These are phyloP conservation scores for Tylopilus orsonianus DNA, from an alignment of 1,284 basidiomycete genomes.

Conservation along the genomic window DNA sequence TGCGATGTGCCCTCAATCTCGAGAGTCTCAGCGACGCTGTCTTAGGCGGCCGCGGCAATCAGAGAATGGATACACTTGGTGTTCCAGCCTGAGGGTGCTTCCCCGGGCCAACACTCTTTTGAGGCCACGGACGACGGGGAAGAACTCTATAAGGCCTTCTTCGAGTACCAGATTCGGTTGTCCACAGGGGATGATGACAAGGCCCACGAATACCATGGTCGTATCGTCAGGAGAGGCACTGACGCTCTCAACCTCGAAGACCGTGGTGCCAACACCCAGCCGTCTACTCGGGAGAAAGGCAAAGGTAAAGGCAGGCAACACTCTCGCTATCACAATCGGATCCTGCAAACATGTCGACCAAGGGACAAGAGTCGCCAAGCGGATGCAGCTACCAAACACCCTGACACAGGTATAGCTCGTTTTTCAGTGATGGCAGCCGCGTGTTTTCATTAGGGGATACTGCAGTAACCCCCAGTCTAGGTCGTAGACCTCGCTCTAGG, in stretches of 20 bases:
- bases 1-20: neutral
- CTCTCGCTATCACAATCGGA: neutral
- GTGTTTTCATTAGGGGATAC: constrained; percentile 1
- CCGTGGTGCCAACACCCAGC: neutral
- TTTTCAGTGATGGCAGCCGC: neutral
- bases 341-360: neutral
- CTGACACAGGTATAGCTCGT: constrained; percentile 13
- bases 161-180: constrained; percentile 21
- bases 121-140: constrained; percentile 13
- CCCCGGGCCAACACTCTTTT: constrained; percentile 4
- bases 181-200: neutral
- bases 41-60: constrained; percentile 17
- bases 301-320: neutral
- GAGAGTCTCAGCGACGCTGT: neutral
- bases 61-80: constrained; percentile 14
- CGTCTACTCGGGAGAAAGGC: neutral
- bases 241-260: constrained; percentile 6
- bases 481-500: neutral
- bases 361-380: neutral
- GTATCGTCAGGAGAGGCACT: constrained; percentile 7
- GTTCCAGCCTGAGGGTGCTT: constrained; percentile 8
- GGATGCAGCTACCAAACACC: neutral
- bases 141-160: constrained; percentile 21
- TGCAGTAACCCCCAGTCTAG: neutral
- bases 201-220: neutral